Conservation (phyloP, 768 basidiomycete genomes). For the Auricularia sp. region DNA sequence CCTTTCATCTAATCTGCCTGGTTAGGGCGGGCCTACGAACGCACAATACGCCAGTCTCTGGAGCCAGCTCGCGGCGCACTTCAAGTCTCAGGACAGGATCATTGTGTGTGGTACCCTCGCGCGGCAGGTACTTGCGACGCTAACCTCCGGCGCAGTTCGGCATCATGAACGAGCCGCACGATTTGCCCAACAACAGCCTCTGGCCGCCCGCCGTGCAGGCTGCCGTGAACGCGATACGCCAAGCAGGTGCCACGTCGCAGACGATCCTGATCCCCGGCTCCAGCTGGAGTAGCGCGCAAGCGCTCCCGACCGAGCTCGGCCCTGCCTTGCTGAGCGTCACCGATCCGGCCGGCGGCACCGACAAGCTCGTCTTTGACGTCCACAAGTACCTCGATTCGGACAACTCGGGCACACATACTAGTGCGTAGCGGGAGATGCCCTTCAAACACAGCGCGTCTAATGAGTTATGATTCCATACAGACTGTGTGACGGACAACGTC, state of each 20-base stretch:
- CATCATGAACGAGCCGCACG: conserved; percentile 42
- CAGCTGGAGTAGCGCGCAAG: conserved; percentile 29
- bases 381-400: conserved; percentile 14
- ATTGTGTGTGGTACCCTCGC: conserved; percentile 21
- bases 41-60: conserved; percentile 31
- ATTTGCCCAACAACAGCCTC: conserved; percentile 27
- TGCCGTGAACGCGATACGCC: conserved; percentile 32
- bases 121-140: conserved; percentile 15
- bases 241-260: conserved; percentile 30
- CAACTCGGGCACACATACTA: not conserved
- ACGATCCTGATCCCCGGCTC: conserved; percentile 35
- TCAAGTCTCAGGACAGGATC: conserved; percentile 24
- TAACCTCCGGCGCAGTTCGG: conserved; percentile 14
- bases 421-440: not conserved
- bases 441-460: no score
- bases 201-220: conserved; percentile 23
- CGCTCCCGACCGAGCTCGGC: conserved; percentile 30
- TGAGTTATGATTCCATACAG: not conserved
- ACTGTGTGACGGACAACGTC: conserved; percentile 30
- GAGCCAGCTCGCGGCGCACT: conserved; percentile 30
- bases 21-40: conserved; percentile 33
- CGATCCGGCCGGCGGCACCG: conserved; percentile 29
- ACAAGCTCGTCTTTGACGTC: conserved; percentile 32
- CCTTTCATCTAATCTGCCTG: conserved; percentile 11
- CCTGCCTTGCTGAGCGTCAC: conserved; percentile 30